phyloP scores from a whole-genome alignment of 176 grass and related monocot species.

The Avena insularis region DNA sequence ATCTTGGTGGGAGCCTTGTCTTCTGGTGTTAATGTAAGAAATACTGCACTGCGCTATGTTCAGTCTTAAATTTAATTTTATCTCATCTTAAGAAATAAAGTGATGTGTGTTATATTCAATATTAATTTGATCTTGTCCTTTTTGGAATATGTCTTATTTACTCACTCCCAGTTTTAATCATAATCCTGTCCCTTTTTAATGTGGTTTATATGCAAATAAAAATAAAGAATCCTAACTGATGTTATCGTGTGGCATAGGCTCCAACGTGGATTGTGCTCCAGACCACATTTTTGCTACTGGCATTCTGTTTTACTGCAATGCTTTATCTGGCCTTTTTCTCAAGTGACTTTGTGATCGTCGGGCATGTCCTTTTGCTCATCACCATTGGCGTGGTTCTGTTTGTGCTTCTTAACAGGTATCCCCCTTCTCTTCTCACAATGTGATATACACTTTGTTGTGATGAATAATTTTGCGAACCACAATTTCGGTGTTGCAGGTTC shows the following conservation, averaged over 20 bases:
- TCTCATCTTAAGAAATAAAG: slow-evolving; percentile 13
- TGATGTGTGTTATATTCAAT: background rate
- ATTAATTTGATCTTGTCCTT: background rate
- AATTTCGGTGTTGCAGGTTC: slow-evolving; percentile 60
- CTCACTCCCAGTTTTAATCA: background rate
- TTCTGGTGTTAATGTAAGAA: slow-evolving; percentile 80
- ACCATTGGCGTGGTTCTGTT: slow-evolving; percentile 82
- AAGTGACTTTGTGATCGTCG: slow-evolving; percentile 75
- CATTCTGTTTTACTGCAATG: slow-evolving; percentile 73
- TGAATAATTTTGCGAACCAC: background rate
- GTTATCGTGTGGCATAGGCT: slow-evolving; percentile 49
- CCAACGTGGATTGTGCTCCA: slow-evolving; percentile 86
- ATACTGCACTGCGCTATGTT: background rate
- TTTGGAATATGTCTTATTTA: background rate
- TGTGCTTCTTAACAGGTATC: slow-evolving; percentile 77
- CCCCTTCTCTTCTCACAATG: background rate
- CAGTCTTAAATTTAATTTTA: background rate
- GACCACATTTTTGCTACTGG: slow-evolving; percentile 80
- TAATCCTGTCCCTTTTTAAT: slow-evolving; percentile 22
- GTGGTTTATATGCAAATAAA: slow-evolving; percentile 12
- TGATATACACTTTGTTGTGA: background rate
- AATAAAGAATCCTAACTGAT: slow-evolving; percentile 31
- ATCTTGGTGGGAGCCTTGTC: slow-evolving; percentile 83
- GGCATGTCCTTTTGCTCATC: slow-evolving; percentile 83
- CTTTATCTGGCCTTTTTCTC: slow-evolving; percentile 85